phyloP scores from a whole-genome alignment of 1,284 basidiomycete species.

The Paramarasmius palmivorus region DNA sequence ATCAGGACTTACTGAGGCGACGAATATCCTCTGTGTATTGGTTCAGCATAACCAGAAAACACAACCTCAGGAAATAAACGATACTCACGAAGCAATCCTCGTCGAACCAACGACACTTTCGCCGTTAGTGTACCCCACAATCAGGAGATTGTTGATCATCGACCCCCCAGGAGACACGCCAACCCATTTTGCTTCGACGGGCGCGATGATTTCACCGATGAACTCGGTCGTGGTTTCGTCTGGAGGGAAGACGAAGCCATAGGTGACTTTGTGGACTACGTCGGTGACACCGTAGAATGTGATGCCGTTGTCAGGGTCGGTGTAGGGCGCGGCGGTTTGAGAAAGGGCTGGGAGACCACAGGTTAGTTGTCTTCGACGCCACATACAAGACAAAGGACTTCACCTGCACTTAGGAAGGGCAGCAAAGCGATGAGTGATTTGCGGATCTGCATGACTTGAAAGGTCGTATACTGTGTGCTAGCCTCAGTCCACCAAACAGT shows the following conservation, averaged over 20 bases:
- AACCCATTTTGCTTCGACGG: constrained; percentile 52
- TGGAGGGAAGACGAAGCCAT: constrained; percentile 55
- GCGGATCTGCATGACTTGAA: no score
- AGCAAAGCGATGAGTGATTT: no score
- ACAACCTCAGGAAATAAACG: constrained; percentile 23
- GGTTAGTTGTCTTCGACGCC: no score
- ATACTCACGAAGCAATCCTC: no score
- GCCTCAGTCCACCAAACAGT: no score
- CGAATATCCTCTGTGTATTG: no score
- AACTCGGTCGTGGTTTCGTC: constrained; percentile 44
- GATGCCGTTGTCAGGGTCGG: constrained; percentile 55
- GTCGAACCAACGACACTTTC: no score
- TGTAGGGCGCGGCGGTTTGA: constrained; percentile 38
- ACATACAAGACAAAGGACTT: no score
- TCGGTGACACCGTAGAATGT: constrained; percentile 54
- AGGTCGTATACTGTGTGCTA: no score
- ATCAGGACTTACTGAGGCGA: constrained; percentile 53
- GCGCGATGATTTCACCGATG: constrained; percentile 62
- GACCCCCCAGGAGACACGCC: constrained; percentile 51
- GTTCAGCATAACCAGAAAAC: no score
- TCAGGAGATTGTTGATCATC: constrained; percentile 54
- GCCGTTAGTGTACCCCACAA: constrained; percentile 20
- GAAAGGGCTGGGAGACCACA: constrained; percentile 37
- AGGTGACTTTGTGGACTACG: constrained; percentile 47
- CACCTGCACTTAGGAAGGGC: no score